These are phyloP conservation scores for Aspergillus arachidicola DNA, from an alignment of 2,329 filamentous ascomycete species.

Conservation along the genomic window DNA sequence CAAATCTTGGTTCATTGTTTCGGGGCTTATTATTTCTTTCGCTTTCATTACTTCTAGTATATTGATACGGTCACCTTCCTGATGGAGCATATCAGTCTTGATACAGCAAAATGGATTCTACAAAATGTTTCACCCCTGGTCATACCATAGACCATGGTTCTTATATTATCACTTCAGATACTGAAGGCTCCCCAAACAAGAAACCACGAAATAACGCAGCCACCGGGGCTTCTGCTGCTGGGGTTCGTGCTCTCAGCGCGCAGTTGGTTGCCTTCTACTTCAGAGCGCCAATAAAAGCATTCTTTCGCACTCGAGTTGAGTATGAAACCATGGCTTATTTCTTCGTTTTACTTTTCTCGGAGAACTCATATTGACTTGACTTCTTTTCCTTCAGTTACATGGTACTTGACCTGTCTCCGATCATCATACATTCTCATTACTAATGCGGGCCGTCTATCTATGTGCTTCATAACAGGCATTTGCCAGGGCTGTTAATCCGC, in stretches of 20 bases:
- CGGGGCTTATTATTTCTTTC: neutral
- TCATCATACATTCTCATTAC: neutral
- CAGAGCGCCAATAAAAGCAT: slow-evolving; percentile 85
- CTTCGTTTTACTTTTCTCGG: neutral
- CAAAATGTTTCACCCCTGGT: slow-evolving; percentile 9
- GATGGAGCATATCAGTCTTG: slow-evolving; percentile 16
- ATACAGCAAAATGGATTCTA: slow-evolving; percentile 14
- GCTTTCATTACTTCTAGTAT: slow-evolving; percentile 1
- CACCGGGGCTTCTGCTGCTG: slow-evolving; percentile 80
- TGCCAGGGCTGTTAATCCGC: slow-evolving; percentile 64
- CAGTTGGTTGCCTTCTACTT: slow-evolving; percentile 91
- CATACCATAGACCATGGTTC: slow-evolving; percentile 21
- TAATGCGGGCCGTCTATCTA: neutral
- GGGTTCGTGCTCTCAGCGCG: slow-evolving; percentile 79
- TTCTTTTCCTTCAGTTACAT: slow-evolving; percentile 47
- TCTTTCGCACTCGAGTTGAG: slow-evolving; percentile 88
- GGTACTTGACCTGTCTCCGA: slow-evolving; percentile 37
- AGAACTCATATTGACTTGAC: slow-evolving; percentile 20
- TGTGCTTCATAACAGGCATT: slow-evolving; percentile 52
- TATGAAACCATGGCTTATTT: slow-evolving; percentile 53
- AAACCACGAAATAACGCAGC: slow-evolving; percentile 62
- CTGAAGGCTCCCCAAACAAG: slow-evolving; percentile 30
- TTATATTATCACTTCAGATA: slow-evolving; percentile 15
- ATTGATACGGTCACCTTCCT: slow-evolving; percentile 11
- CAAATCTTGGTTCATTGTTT: neutral